Evolutionary conservation across 768 basidiomycete species (phyloP).

Genomic region (Trametopsis cervina): DNA sequence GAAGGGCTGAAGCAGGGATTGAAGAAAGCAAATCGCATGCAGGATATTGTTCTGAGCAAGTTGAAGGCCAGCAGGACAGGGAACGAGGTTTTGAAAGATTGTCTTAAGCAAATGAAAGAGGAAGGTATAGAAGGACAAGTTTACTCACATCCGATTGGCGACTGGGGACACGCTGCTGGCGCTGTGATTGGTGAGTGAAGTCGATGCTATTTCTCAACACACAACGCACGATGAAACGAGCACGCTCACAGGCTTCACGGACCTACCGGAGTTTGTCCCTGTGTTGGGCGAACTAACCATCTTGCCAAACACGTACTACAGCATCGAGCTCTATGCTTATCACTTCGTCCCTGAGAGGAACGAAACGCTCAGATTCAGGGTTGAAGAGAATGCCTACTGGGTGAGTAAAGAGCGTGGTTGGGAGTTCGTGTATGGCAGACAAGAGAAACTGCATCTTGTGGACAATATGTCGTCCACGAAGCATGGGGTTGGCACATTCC

Average conservation of each 20-base stretch:
- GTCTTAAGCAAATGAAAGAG: conserved; percentile 35
- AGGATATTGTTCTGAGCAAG: conserved; percentile 38
- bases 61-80: conserved; percentile 42
- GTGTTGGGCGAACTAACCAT: conserved; percentile 41
- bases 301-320: conserved; percentile 44
- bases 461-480: conserved; percentile 12
- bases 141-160: conserved; percentile 49
- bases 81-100: conserved; percentile 36
- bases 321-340: conserved; percentile 45
- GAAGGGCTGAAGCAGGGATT: conserved; percentile 38
- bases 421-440: conserved; percentile 43
- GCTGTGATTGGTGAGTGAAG: conserved; percentile 37
- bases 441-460: conserved; percentile 41
- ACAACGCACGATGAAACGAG: background rate
- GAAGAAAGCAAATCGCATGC: conserved; percentile 41
- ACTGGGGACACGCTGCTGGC: conserved; percentile 49
- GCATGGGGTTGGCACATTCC: too few relatives aligned
- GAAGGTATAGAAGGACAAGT: conserved; percentile 43
- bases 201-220: background rate
- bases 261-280: conserved; percentile 38
- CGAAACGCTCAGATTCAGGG: conserved; percentile 36
- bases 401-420: conserved; percentile 30
- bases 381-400: conserved; percentile 41
- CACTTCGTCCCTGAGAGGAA: conserved; percentile 43
- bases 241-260: conserved; percentile 32